Conservation (phyloP, 176 grass and related monocot species). For the Oryza meridionalis region DNA sequence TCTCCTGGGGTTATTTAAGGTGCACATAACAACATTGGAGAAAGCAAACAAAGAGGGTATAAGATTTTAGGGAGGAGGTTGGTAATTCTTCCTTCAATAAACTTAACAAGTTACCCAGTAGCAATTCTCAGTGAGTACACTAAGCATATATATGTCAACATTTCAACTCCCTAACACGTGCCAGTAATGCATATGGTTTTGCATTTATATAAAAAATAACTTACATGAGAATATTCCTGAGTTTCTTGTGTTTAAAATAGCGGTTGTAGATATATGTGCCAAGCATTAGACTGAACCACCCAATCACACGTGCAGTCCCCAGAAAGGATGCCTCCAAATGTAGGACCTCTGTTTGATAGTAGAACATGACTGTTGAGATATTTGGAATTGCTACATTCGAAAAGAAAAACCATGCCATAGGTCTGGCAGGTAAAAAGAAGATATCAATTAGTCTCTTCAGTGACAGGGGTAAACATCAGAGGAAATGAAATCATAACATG, state of each 20-base stretch:
- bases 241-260: constrained; percentile 69
- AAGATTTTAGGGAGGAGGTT: not conserved
- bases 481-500: constrained; percentile 18
- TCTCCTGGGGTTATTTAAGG: not conserved
- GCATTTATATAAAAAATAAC: constrained; percentile 31
- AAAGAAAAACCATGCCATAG: constrained; percentile 91
- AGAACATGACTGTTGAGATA: constrained; percentile 89
- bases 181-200: constrained; percentile 7
- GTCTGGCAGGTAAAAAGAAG: constrained; percentile 46
- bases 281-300: constrained; percentile 76
- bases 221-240: constrained; percentile 78
- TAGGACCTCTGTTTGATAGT: constrained; percentile 78
- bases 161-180: not conserved
- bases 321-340: constrained; percentile 81
- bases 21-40: not conserved
- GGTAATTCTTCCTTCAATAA: not conserved
- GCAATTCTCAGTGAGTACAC: not conserved
- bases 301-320: constrained; percentile 71
- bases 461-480: constrained; percentile 20
- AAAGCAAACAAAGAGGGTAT: not conserved
- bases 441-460: constrained; percentile 11
- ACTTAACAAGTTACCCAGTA: not conserved
- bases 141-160: constrained; percentile 14
- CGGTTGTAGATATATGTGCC: constrained; percentile 78
- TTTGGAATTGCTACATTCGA: constrained; percentile 73